Base-by-base conservation (phyloP, 148 eudicot genomes). In the Drosera capensis region DNA sequence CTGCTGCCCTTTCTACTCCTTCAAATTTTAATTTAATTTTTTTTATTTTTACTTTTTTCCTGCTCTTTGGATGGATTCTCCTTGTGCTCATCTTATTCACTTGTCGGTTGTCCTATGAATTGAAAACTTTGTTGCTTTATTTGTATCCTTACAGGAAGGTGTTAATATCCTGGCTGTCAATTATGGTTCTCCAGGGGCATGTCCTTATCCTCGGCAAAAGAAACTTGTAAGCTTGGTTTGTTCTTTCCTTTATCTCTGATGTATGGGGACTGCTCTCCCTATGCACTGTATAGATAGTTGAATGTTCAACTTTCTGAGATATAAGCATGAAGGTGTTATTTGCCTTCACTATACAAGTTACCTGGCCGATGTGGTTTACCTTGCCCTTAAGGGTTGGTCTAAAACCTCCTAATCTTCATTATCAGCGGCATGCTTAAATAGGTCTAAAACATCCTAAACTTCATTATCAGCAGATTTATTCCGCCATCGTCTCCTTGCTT, bases 161-260 rank as follows among this genome's bases (percentile, higher is more conserved):
- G 81, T 68, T 23, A 90, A 78, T 62, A 68, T 78, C 39, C 55
- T 90, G 68, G 85, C 82, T 40, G 80, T 90, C 56, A 90, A 84
- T 63, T 90, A 84, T 59, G 97, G 93, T 57, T 73, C 93, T 62
- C 83, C 72, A 51, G 82, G 87, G 44, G 80, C 93, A 28, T 90
- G 97, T 47, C 76, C 77, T n/a, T 78, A 75, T 64, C 97, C 95
- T 52, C 83, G 97, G 21, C 84, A 48, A 52, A 55, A 66, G 34
- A 90, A 75, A 65, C 41, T 78, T 63, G 97, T 90, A 69, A 75
- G 92, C 62, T 23, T 34, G 16, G 19, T 19, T 2, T n/a, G 22
- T 34, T 12, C 25, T 14, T 52, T 46, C 51, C 36, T 44, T 21
- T 34, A 5, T 34, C 38, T 11, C 14, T 34, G 38, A 4, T 4